These are phyloP conservation scores for Didymella pinodella DNA, from an alignment of 2,329 filamentous ascomycete species.

Conservation along the genomic window DNA sequence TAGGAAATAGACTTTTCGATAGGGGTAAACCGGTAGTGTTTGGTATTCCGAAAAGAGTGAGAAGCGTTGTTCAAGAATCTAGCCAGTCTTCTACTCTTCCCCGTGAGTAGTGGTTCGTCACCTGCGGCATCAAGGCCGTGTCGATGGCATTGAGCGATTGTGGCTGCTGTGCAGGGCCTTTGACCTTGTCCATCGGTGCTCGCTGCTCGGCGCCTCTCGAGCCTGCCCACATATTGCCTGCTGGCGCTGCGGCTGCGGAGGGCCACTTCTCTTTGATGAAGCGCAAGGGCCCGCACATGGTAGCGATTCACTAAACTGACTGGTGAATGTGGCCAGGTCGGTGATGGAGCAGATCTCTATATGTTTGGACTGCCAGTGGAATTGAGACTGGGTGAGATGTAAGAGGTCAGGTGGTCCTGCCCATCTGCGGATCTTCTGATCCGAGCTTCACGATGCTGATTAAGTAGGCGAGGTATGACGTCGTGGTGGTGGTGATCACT, in stretches of 20 bases:
- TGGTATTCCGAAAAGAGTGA: neutral
- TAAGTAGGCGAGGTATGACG: slow-evolving; percentile 22
- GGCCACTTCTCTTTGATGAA: slow-evolving; percentile 19
- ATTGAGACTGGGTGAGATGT: neutral
- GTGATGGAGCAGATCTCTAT: neutral
- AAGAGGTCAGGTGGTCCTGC: slow-evolving; percentile 5
- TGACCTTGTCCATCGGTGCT: neutral
- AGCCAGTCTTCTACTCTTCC: slow-evolving; percentile 17
- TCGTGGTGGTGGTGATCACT: slow-evolving; percentile 7
- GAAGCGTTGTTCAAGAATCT: neutral
- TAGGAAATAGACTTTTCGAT: slow-evolving; percentile 25
- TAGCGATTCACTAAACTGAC: neutral
- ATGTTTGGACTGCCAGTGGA: neutral
- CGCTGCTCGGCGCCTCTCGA: slow-evolving; percentile 12
- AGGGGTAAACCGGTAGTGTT: neutral
- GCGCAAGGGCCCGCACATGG: slow-evolving; percentile 18
- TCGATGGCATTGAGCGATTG: slow-evolving; percentile 10
- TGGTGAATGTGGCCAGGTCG: neutral
- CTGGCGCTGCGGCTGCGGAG: slow-evolving; percentile 16
- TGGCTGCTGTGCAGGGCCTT: neutral
- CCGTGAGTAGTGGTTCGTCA: slow-evolving; percentile 21
- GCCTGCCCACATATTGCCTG: slow-evolving; percentile 20
- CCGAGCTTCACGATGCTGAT: slow-evolving; percentile 11
- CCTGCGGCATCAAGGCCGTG: slow-evolving; percentile 19
- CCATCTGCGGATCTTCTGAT: slow-evolving; percentile 15